Conservation (phyloP, 2,329 filamentous ascomycete genomes). For the Cladosporium sphaerospermum region DNA sequence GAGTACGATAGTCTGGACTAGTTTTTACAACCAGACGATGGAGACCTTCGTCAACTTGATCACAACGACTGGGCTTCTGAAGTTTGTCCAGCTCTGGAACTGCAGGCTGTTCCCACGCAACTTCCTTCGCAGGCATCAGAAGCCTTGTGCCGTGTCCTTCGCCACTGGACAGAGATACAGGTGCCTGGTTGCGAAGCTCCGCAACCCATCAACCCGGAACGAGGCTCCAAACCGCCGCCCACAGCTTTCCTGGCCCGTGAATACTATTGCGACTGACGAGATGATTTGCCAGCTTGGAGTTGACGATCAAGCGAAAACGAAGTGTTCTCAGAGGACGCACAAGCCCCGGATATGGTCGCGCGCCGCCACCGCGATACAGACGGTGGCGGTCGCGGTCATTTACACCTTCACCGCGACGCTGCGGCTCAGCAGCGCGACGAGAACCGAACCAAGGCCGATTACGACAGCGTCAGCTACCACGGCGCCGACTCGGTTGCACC, state of each 20-base stretch:
- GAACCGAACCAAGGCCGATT: too few species aligned
- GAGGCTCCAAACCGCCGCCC: constrained; percentile 76
- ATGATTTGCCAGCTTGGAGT: constrained; percentile 60
- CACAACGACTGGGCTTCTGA: constrained; percentile 67
- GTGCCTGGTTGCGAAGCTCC: constrained; percentile 87
- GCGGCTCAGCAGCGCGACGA: too few species aligned
- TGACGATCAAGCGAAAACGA: constrained; percentile 82
- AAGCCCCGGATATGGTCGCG: constrained; percentile 79
- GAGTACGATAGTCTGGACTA: too few species aligned
- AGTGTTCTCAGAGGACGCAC: constrained; percentile 79
- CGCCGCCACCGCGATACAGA: constrained; percentile 46
- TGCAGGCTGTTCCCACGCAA: constrained; percentile 55
- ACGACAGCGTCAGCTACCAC: too few species aligned
- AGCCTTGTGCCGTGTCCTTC: constrained; percentile 85
- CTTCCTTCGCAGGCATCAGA: constrained; percentile 51
- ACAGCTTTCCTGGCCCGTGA: constrained; percentile 60
- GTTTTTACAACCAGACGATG: too few species aligned
- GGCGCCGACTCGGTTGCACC: too few species aligned
- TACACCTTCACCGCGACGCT: too few species aligned
- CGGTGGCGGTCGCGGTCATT: too few species aligned
- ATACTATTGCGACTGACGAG: constrained; percentile 36
- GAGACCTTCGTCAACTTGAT: constrained; percentile 94
- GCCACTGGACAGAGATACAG: constrained; percentile 92
- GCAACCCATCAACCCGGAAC: constrained; percentile 93
- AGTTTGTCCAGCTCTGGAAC: constrained; percentile 52